These are phyloP conservation scores for Entophlyctis luteolus DNA, from an alignment of 192 early-diverging fungal species.

Conservation along the genomic window DNA sequence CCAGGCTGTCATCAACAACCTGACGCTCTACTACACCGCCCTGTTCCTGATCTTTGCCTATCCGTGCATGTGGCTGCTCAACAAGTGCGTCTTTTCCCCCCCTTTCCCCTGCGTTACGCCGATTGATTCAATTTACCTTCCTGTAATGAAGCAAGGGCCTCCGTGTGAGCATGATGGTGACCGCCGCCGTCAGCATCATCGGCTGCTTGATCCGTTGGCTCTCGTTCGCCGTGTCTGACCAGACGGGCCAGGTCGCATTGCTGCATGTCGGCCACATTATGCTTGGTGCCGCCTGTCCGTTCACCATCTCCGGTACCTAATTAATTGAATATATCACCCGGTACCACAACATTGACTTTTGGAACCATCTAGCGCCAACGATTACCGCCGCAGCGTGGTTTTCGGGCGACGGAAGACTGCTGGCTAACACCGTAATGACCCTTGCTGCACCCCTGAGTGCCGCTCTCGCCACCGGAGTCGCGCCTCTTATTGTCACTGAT, in stretches of 20 bases:
- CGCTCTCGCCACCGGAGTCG: slow-evolving; percentile 7
- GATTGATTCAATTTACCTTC: too few species aligned
- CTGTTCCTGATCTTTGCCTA: neutral
- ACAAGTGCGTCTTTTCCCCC: slow-evolving; percentile 26
- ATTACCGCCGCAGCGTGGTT: slow-evolving; percentile 28
- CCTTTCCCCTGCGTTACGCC: too few species aligned
- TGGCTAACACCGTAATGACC: slow-evolving; percentile 32
- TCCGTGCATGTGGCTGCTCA: slow-evolving; percentile 13
- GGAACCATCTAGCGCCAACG: neutral
- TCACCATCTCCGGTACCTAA: slow-evolving; percentile 9
- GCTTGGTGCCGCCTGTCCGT: neutral
- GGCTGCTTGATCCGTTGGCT: slow-evolving; percentile 13
- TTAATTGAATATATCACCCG: neutral
- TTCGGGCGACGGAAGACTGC: slow-evolving; percentile 23
- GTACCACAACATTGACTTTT: too few species aligned
- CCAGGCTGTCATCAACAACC: neutral
- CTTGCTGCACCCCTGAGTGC: slow-evolving; percentile 6
- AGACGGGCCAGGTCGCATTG: neutral
- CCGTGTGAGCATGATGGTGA: neutral
- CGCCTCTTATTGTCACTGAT: slow-evolving; percentile 9
- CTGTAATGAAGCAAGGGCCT: neutral
- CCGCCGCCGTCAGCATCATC: neutral
- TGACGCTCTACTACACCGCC: neutral
- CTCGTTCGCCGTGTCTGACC: neutral
- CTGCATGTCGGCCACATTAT: slow-evolving; percentile 10